Evolutionary conservation across 352 stramenopile genomes (phyloP), one percentile per base, ranked within the genome.

Genomic region (Globisporangium heterothallicum): DNA sequence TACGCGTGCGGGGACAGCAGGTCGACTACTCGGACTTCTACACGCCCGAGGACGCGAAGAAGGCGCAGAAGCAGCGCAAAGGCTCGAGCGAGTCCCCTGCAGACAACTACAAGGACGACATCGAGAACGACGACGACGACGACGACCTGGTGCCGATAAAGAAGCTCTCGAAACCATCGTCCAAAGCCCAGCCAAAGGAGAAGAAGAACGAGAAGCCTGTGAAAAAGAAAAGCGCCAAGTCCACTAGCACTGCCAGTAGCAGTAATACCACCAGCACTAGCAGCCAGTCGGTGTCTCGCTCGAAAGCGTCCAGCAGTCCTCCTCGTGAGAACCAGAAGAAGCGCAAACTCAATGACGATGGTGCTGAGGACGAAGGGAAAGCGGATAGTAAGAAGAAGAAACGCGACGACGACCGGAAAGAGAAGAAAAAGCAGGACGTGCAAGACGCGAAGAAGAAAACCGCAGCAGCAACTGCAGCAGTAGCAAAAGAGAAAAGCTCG

Each of bases 11-110:
- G 29, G 46, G 42, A 21, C 54, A 67, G 55, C 53, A 53, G 19
- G 62, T 70, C 24, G 70, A 78, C 50, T 77, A 78, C 64, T 67
- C 70, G 36, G 67, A 78, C 50, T 60, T 74, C 38, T 54, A 72
- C 51, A 49, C 45, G 27, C 35, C 44, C 36, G 57, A 59, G 21
- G 47, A 44, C 21, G 26, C 34, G 7, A 49, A 49, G 42, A 63
- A 55, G 48, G 26, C 14, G 19, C 30, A 62, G 19, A 68, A 69
- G 51, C 41, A 36, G n/a, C 53, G 53, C 2, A 57, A 42, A 57
- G 46, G 16, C 51, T n/a, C n/a, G n/a, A n/a, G n/a, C n/a, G n/a
- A n/a, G n/a, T n/a, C n/a, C n/a, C n/a, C n/a, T n/a, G n/a, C n/a
- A n/a, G 49, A 14, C 60, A 57, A 38, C 63, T 51, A 18, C 66